Evolutionary conservation across 2,329 filamentous ascomycete genomes (phyloP).

Genomic region (Venturia nashicola): DNA sequence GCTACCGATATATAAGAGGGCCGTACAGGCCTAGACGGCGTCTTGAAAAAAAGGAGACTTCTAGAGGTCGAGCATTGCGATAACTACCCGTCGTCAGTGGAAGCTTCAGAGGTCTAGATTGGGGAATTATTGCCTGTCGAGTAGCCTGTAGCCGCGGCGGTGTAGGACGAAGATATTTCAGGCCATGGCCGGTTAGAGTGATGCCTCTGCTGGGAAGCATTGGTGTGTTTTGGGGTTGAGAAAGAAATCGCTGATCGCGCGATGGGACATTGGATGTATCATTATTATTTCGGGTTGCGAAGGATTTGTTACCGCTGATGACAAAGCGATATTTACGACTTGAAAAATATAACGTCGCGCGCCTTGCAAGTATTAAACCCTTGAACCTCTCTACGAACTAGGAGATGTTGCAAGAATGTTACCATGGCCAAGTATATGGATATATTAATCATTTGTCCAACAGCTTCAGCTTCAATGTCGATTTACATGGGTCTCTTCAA

Average conservation of each 20-base stretch:
- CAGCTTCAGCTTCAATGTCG: too few relatives aligned
- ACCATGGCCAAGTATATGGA: too few relatives aligned
- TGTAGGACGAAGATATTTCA: not conserved
- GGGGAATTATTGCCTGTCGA: not conserved
- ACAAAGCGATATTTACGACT: not conserved
- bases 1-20: not conserved
- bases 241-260: not conserved
- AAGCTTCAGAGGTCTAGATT: not conserved
- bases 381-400: too few relatives aligned
- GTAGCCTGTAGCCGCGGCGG: not conserved
- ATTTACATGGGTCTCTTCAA: too few relatives aligned
- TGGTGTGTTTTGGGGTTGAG: not conserved
- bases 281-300: too few relatives aligned
- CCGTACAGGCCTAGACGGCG: not conserved
- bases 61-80: not conserved
- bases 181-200: not conserved
- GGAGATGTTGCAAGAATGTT: too few relatives aligned
- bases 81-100: not conserved
- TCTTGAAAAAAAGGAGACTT: not conserved
- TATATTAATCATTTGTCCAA: too few relatives aligned
- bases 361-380: too few relatives aligned
- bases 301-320: not conserved
- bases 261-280: not conserved
- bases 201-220: constrained; percentile 6
- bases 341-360: not conserved